Evolutionary conservation across 345 rosid genomes (phyloP), one percentile per base, ranked within the genome.

Genomic region (Eucalyptus curtisii): DNA sequence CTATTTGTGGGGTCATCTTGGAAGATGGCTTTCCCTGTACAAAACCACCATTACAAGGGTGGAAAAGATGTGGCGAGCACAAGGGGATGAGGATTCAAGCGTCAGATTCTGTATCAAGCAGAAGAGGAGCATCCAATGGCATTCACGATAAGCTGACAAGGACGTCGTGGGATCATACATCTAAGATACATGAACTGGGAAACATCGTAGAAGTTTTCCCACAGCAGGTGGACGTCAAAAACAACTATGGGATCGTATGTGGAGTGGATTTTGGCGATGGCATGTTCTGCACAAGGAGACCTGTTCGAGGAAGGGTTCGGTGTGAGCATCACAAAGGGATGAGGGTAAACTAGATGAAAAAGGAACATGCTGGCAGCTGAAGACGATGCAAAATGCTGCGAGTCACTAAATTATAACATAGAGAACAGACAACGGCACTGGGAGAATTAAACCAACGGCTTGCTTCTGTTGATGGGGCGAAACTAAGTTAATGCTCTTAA

Each of bases 51-150:
- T 88, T 92, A 33, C 88, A 85, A 86, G 95, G 97, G 82, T 93
- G 95, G 91, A 95, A 94, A 90, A 95, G 99, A 90, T 97, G 99
- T 49, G 57, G 90, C 52, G 91, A 92, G 87, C 98, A 96, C 87
- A 95, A 95, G 90, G 96, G 98, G 61, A 94, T 90, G 94, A 93
- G 93, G 92, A 87, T 90, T 87, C 88, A 68, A 81, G 90, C 91
- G 86, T 88, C 86, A 13, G 68, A 25, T 40, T 86, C 88, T 42
- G 37, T 89, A 42, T 49, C 50, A 13, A 24, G 30, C 49, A 44
- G 53, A 89, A 81, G 31, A 59, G 87, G 44, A 47, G 55, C 48
- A 86, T 85, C 48, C 14, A 50, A 30, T 64, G 53, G 52, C 89
- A 50, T 24, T 17, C 48, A 31, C 84, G 19, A n/a, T 22, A 33